Evolutionary conservation across 352 stramenopile genomes (phyloP).

Genomic region (Globisporangium alternatum): DNA sequence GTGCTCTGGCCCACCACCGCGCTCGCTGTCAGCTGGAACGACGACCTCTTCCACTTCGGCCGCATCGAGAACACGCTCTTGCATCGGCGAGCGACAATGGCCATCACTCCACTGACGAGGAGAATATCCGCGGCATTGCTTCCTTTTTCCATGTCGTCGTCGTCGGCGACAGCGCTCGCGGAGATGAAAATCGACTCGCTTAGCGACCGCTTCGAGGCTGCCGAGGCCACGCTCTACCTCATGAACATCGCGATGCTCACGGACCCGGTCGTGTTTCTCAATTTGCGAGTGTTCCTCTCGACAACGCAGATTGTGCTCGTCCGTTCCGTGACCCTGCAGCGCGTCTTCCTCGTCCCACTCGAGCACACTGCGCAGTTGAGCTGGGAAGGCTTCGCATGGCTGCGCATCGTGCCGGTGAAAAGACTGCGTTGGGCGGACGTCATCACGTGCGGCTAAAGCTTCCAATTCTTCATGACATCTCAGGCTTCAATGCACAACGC

Average conservation of each 20-base stretch:
- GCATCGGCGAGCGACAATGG: background rate
- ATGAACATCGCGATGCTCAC: slow-evolving; percentile 30
- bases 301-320: background rate
- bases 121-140: background rate
- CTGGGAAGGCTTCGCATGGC: slow-evolving; percentile 1
- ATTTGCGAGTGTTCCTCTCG: background rate
- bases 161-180: background rate
- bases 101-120: background rate
- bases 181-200: slow-evolving; percentile 8
- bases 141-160: background rate
- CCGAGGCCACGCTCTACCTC: slow-evolving; percentile 17
- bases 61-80: background rate
- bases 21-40: slow-evolving; percentile 14
- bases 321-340: background rate
- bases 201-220: slow-evolving; percentile 6
- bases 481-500: background rate
- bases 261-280: slow-evolving; percentile 17
- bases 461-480: background rate
- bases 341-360: background rate
- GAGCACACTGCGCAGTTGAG: background rate
- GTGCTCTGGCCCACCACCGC: background rate
- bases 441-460: slow-evolving; percentile 6
- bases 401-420: background rate
- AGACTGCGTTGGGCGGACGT: slow-evolving; percentile 1
- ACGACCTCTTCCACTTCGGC: slow-evolving; percentile 10